phyloP scores from a whole-genome alignment of 2,329 filamentous ascomycete species.

The Tolypocladium pustulatum region DNA sequence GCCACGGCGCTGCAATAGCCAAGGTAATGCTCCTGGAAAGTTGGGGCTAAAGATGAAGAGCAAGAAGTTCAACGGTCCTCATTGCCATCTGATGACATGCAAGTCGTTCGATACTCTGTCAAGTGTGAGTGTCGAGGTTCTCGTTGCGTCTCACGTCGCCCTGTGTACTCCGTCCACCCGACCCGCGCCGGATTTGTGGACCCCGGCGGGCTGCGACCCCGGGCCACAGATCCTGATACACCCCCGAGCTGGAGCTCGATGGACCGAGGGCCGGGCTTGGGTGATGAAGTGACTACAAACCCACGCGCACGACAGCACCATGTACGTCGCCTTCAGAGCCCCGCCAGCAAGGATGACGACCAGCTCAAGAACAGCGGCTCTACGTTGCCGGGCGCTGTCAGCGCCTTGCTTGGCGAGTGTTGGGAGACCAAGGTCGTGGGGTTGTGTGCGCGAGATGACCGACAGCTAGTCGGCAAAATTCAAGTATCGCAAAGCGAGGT shows the following conservation, averaged over 20 bases:
- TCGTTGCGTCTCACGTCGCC: constrained; percentile 9
- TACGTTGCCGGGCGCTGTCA: constrained; percentile 9
- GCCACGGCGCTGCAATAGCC: too few species aligned
- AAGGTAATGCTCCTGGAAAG: too few species aligned
- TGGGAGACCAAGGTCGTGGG: constrained; percentile 8
- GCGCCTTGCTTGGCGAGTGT: constrained; percentile 8
- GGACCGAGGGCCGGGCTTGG: constrained; percentile 9
- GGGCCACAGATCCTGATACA: constrained; percentile 6
- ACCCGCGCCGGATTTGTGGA: constrained; percentile 9
- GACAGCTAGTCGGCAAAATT: constrained; percentile 6
- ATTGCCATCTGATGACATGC: too few species aligned
- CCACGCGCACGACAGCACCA: constrained; percentile 8
- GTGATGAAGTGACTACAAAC: constrained; percentile 10
- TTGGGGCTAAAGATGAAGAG: too few species aligned
- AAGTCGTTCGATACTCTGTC: too few species aligned
- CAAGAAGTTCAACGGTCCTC: too few species aligned
- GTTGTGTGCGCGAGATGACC: constrained; percentile 8
- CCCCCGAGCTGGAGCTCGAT: constrained; percentile 8
- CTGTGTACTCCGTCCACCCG: constrained; percentile 9
- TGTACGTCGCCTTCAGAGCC: constrained; percentile 9
- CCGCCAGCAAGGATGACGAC: constrained; percentile 8
- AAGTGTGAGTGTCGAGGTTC: constrained; percentile 8
- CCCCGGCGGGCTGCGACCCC: constrained; percentile 1
- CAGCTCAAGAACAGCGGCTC: constrained; percentile 11
- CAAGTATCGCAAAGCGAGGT: constrained; percentile 7